Conservation (phyloP, 2,329 filamentous ascomycete species). For the Xylaria sp. region DNA sequence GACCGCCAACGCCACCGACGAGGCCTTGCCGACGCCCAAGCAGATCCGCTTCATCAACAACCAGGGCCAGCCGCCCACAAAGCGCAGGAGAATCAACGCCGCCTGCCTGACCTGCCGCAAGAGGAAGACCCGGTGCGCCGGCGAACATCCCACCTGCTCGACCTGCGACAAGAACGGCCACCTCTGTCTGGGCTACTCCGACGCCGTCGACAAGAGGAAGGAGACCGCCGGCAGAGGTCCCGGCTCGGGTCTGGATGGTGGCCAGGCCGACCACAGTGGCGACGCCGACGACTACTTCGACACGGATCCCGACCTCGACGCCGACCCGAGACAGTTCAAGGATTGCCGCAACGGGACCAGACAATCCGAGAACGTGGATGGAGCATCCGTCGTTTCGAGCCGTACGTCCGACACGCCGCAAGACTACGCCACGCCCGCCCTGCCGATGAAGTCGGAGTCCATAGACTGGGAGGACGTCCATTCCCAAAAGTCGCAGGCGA, state of each 20-base stretch:
- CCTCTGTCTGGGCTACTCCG: conserved; percentile 73
- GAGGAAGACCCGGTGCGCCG: conserved; percentile 79
- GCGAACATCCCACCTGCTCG: conserved; percentile 76
- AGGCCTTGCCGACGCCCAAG: conserved; percentile 59
- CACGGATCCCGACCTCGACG: conserved; percentile 47
- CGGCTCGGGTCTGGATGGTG: conserved; percentile 33
- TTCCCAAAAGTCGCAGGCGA: conserved; percentile 41
- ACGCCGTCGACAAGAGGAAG: conserved; percentile 60
- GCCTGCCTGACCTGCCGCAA: conserved; percentile 81
- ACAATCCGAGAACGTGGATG: conserved; percentile 43
- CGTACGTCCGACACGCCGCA: conserved; percentile 43
- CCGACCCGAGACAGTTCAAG: conserved; percentile 44
- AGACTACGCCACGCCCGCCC: conserved; percentile 39
- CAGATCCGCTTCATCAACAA: conserved; percentile 84
- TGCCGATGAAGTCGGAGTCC: conserved; percentile 46
- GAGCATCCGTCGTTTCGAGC: conserved; percentile 38
- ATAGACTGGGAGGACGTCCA: conserved; percentile 48
- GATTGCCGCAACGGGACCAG: conserved; percentile 39
- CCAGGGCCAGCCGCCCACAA: conserved; percentile 82
- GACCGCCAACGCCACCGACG: no score
- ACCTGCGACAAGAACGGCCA: conserved; percentile 79
- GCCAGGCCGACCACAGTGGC: conserved; percentile 50
- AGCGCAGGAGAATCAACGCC: conserved; percentile 80
- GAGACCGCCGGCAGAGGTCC: conserved; percentile 38
- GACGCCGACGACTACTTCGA: conserved; percentile 53